Conservation (phyloP, 257 asterid species). For the Primulina eburnea region DNA sequence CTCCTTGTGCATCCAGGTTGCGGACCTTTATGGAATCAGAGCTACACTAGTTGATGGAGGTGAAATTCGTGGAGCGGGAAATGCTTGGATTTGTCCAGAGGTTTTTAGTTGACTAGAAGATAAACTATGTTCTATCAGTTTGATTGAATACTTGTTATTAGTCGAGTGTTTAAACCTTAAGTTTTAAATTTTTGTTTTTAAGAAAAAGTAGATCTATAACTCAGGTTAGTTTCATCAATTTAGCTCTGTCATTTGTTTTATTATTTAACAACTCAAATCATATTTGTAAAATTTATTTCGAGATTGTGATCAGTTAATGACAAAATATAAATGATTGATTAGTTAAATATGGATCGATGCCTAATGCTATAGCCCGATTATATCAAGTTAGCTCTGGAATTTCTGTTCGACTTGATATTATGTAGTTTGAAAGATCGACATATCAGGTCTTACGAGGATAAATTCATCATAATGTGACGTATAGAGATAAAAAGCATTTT, state of each 20-base stretch:
- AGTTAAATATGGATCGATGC: too few species aligned
- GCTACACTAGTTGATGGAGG: slow-evolving; percentile 99
- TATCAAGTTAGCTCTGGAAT: not conserved
- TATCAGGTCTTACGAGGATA: slow-evolving; percentile 3
- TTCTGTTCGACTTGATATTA: slow-evolving; percentile 7
- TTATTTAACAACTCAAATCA: too few species aligned
- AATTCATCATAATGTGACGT: slow-evolving; percentile 1
- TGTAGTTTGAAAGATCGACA: slow-evolving; percentile 8
- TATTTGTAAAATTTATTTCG: not conserved
- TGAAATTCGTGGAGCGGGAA: slow-evolving; percentile 99
- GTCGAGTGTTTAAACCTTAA: slow-evolving; percentile 16
- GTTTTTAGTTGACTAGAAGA: slow-evolving; percentile 45
- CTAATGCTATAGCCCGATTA: slow-evolving; percentile 9
- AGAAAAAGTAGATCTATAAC: slow-evolving; percentile 2
- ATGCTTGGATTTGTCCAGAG: slow-evolving; percentile 99
- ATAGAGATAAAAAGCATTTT: slow-evolving; percentile 18
- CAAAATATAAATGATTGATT: not conserved
- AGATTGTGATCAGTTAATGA: slow-evolving; percentile 9
- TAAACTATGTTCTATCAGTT: slow-evolving; percentile 23
- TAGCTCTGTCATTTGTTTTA: not conserved
- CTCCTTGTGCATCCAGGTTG: slow-evolving; percentile 55
- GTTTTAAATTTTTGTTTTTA: not conserved
- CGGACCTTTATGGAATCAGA: slow-evolving; percentile 97
- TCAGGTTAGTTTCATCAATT: slow-evolving; percentile 1
- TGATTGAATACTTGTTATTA: slow-evolving; percentile 10